phyloP scores from a whole-genome alignment of 2,329 filamentous ascomycete species.

The Ceratocystis ficicola region DNA sequence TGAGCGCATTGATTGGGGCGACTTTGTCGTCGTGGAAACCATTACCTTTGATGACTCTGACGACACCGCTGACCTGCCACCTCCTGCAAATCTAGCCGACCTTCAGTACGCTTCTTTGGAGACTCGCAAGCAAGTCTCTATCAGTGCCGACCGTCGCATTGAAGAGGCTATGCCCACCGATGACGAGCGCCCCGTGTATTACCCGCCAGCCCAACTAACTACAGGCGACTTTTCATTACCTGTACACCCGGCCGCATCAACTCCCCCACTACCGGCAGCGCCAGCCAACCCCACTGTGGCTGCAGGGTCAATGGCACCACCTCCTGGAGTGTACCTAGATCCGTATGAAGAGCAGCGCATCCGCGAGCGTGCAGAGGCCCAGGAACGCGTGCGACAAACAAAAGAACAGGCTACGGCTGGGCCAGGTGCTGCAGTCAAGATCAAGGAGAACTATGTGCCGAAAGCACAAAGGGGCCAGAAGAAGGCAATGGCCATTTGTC shows the following conservation, averaged over 20 bases:
- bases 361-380: constrained; percentile 48
- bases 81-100: constrained; percentile 79
- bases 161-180: constrained; percentile 90
- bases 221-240: constrained; percentile 34
- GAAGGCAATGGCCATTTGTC: constrained; percentile 64
- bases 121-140: constrained; percentile 82
- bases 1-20: constrained; percentile 92
- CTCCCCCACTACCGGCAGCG: constrained; percentile 20
- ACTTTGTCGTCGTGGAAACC: constrained; percentile 91
- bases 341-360: constrained; percentile 45
- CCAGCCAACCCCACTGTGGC: constrained; percentile 29
- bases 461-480: constrained; percentile 62
- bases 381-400: constrained; percentile 59
- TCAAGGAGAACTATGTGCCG: constrained; percentile 85
- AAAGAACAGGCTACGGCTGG: constrained; percentile 56
- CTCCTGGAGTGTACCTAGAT: background rate
- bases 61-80: constrained; percentile 72
- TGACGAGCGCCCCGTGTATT: constrained; percentile 32
- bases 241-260: constrained; percentile 34
- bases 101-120: constrained; percentile 89
- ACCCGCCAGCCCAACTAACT: constrained; percentile 32
- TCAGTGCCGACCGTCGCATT: constrained; percentile 69
- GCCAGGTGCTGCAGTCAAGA: constrained; percentile 65
- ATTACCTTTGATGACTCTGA: constrained; percentile 85
- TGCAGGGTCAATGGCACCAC: constrained; percentile 28